Evolutionary conservation across 164 flowering plant genomes (phyloP), one percentile per base, ranked within the genome.

Genomic region (Dillenia suffruticosa): DNA sequence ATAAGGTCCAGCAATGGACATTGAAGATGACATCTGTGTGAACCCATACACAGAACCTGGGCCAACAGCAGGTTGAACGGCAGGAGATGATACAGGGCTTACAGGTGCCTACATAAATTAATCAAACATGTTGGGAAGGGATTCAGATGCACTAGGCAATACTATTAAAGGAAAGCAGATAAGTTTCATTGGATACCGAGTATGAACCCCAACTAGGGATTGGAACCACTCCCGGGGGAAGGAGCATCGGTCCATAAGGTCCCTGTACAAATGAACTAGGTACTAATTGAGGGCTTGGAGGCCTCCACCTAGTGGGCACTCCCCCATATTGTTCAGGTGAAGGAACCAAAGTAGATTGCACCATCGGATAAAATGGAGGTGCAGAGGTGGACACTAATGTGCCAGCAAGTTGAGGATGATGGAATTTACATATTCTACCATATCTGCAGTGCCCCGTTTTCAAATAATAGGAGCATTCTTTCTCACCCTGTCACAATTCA

Each of bases 361-460:
- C 70, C 48, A 72, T 44, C 9, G 83, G 82, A 73, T 82, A 91
- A 56, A 79, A 61, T 55, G 78, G 54, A 51, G 82, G 76, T 55
- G 86, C 72, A 67, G 88, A 73, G 16, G 72, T 57, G 26, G 87
- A 81, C 64, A 74, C 58, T 10, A 79, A 80, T 12, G 71, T 9
- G 14, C 73, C 79, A 51, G 83, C 72, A 49, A 87, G 89, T 69
- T 71, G 83, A 14, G 97, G 97, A 69, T 95, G 99, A 70, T 95
- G 97, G 73, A 88, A 95, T 81, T 92, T 91, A 77, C 99, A 95
- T 50, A 90, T 85, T 52, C 69, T 64, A 54, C 96, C 99, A 71
- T 91, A 95, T 72, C 86, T 92, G 77, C 99, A 92, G 44, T 84
- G 89, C 54, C 97, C 97, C 12, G 96, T 95, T 72, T 83, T 89